Base-by-base conservation (phyloP, 2,329 filamentous ascomycete genomes). In the Botrytis fabae region DNA sequence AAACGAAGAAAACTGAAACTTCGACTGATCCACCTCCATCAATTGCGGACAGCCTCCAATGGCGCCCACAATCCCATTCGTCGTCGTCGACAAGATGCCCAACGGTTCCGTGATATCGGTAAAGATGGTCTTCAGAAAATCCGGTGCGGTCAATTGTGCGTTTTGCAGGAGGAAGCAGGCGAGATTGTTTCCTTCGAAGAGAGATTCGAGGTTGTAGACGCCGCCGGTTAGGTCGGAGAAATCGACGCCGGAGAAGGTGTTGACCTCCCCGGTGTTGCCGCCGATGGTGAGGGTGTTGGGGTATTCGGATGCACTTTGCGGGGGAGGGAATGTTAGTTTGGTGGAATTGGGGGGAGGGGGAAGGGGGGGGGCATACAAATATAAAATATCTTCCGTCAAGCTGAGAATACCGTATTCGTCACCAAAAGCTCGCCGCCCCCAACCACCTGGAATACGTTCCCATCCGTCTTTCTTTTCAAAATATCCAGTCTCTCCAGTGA, bases 251-350 rank as follows among this genome's bases (percentile, higher is more conserved):
- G 83, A 81, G 75, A 88, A 89, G 35, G 82, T 85, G 79, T 88
- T 85, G 42, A 85, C 82, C 2, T 81, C 82, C 32, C 86, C 85
- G 5, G 83, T 83, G 76, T 89, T 89, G 16, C 87, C 87, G 10
- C 87, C 87, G 18, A 88, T 82, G 73, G 70, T 59, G 46, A 66
- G 22, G 25, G 86, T 81, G 28, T 83, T 79, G 0, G 85, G 85
- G 66, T 86, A 82, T 74, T 83, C 80, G n/a, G 78, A 9, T 7
- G 82, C 77, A 74, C 82, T 66, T 10, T 51, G 32, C 6, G 20
- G n/a, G 14, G 32, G 32, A 12, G 32, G 22, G 12, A 6, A 25
- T 9, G 7, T 66, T 40, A 66, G 32, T n/a, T 66, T 1, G 28
- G 3, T 48, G 35, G 8, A 0, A 38, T 38, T 46, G 1, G 14